These are phyloP conservation scores for Aristolochia contorta DNA, from an alignment of 164 flowering plant genomes.

Conservation along the genomic window DNA sequence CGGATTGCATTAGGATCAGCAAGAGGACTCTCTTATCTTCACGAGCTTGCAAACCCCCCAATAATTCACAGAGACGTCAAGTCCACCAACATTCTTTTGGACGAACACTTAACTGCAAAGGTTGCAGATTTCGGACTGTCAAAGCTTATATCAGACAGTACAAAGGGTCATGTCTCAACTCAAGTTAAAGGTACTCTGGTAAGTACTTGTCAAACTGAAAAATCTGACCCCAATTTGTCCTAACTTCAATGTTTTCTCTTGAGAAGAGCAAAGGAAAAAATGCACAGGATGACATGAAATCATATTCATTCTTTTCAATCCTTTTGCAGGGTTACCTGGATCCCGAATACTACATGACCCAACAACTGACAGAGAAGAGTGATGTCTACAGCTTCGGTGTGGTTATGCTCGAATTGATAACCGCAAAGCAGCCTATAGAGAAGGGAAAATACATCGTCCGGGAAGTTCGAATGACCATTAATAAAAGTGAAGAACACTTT, in stretches of 20 bases:
- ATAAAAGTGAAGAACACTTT: constrained; percentile 39
- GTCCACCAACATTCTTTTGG: constrained; percentile 61
- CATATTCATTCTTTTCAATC: neutral
- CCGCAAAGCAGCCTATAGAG: constrained; percentile 68
- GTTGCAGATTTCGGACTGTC: constrained; percentile 81
- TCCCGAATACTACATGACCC: constrained; percentile 97
- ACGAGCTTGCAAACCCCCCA: constrained; percentile 68
- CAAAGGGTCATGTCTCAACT: constrained; percentile 65
- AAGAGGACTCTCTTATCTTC: constrained; percentile 69
- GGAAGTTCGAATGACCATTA: constrained; percentile 46
- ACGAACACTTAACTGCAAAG: constrained; percentile 53
- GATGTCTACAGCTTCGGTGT: constrained; percentile 92
- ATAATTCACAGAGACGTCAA: constrained; percentile 75
- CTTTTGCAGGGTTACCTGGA: constrained; percentile 79
- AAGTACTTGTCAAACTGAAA: constrained; percentile 13
- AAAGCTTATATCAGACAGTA: constrained; percentile 51
- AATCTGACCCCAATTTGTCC: no score
- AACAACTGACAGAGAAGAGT: constrained; percentile 80
- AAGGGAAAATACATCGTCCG: constrained; percentile 87
- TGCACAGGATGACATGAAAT: neutral
- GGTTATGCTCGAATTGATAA: constrained; percentile 80
- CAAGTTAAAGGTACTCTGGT: constrained; percentile 80
- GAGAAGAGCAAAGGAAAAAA: no score
- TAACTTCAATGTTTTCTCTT: no score
- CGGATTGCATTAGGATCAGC: constrained; percentile 67